A percentile compares a stretch with the other conserved stretches of the same genome.
These are phyloP conservation scores for Clathrus columnatus DNA, from an alignment of 768 basidiomycete genomes.

Conservation along the genomic window DNA sequence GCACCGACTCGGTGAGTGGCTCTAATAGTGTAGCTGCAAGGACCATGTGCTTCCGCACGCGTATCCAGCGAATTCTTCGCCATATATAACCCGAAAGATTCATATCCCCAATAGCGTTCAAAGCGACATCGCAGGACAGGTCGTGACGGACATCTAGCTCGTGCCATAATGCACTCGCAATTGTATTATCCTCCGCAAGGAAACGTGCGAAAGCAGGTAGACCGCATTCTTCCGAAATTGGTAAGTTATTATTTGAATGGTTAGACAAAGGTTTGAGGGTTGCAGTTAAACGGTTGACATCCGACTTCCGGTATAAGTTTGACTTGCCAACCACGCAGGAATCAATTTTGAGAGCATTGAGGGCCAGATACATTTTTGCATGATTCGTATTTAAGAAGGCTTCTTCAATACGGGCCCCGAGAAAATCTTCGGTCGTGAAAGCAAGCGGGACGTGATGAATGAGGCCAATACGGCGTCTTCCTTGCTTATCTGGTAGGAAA, in stretches of 20 bases:
- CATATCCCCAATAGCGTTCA: conserved; percentile 87
- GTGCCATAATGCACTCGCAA: conserved; percentile 87
- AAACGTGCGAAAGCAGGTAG: conserved; percentile 78
- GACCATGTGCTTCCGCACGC: conserved; percentile 93
- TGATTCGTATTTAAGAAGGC: conserved; percentile 96
- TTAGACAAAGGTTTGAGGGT: conserved; percentile 41
- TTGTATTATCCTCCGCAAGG: conserved; percentile 98
- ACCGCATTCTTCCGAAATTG: conserved; percentile 33
- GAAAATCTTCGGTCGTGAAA: conserved; percentile 50
- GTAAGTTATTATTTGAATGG: conserved; percentile 13
- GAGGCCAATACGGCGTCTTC: conserved; percentile 54
- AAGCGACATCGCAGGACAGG: conserved; percentile 83
- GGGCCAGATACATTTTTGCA: conserved; percentile 95
- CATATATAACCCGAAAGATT: conserved; percentile 74
- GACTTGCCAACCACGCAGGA: conserved; percentile 98
- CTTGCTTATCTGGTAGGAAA: conserved; percentile 21
- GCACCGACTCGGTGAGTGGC: conserved; percentile 84
- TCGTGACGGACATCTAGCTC: conserved; percentile 83
- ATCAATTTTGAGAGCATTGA: conserved; percentile 81
- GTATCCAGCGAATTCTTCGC: conserved; percentile 92
- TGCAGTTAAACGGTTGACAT: conserved; percentile 68
- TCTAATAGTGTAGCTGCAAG: conserved; percentile 78
- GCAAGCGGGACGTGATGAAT: conserved; percentile 97
- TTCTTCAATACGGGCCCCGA: conserved; percentile 84
- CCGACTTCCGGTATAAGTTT: conserved; percentile 85